Percentiles rank a stretch among this genome's conserved stretches.
Conservation (phyloP, 805 yeast genomes). For the Barnettozyma salicaria region DNA sequence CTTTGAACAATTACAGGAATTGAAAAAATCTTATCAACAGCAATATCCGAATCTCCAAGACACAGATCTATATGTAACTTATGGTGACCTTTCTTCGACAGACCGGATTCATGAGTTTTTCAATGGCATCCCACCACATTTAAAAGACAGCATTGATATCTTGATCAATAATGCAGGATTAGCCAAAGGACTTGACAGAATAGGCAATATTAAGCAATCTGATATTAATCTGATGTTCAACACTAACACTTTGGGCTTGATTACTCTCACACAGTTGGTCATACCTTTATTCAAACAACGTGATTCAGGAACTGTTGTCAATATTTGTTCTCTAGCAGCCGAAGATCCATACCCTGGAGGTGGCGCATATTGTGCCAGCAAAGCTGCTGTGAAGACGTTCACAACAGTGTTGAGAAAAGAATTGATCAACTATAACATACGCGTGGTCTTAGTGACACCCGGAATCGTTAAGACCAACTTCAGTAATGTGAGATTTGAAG, state of each 20-base stretch:
- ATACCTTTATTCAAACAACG: constrained; percentile 60
- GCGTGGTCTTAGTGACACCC: constrained; percentile 60
- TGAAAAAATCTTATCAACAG: constrained; percentile 40
- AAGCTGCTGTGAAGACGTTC: constrained; percentile 67
- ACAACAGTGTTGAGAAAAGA: constrained; percentile 69
- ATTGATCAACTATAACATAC: constrained; percentile 54
- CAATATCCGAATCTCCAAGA: constrained; percentile 39
- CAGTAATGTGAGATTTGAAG: constrained; percentile 50
- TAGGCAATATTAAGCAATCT: constrained; percentile 55
- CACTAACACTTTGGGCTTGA: constrained; percentile 82
- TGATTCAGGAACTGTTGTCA: constrained; percentile 63
- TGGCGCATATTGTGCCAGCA: constrained; percentile 67
- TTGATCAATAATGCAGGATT: constrained; percentile 67
- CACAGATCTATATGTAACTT: constrained; percentile 34
- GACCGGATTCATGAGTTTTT: constrained; percentile 48
- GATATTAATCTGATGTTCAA: constrained; percentile 74
- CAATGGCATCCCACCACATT: constrained; percentile 39
- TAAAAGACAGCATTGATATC: constrained; percentile 55
- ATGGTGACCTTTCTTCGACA: constrained; percentile 52
- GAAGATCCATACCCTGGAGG: constrained; percentile 62
- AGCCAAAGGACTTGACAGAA: constrained; percentile 73
- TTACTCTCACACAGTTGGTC: constrained; percentile 73
- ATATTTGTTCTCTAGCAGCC: constrained; percentile 70
- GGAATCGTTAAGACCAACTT: constrained; percentile 65
- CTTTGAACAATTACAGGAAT: constrained; percentile 42